Percentiles rank a stretch among this genome's conserved stretches.
Conservation (phyloP, 2,329 filamentous ascomycete genomes). For the Trichophyton simii region DNA sequence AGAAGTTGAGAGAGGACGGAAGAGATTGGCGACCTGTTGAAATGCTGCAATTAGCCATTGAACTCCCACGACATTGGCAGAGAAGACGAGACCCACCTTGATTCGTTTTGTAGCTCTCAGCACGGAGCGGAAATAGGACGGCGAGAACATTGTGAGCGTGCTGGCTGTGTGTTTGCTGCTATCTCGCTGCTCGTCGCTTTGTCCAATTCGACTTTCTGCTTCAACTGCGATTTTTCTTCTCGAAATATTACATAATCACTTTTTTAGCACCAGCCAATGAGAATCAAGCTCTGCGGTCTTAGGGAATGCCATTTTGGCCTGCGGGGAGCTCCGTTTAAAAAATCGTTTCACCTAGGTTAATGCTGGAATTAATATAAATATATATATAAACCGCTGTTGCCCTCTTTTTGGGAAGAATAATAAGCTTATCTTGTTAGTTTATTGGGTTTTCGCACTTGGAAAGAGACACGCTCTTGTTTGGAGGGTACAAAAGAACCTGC, state of each 20-base stretch:
- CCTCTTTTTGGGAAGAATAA: background rate
- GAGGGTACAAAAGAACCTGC: background rate
- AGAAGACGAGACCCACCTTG: conserved; percentile 6
- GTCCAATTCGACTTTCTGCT: background rate
- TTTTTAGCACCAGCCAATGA: background rate
- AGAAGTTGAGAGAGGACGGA: background rate
- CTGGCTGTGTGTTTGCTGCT: background rate
- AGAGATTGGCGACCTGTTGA: background rate
- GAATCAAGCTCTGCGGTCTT: background rate
- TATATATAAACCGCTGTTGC: background rate
- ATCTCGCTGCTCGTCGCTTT: background rate
- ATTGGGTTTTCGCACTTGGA: background rate
- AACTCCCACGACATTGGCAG: background rate
- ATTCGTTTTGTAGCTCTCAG: conserved; percentile 10
- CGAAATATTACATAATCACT: conserved; percentile 2
- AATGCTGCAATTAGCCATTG: background rate
- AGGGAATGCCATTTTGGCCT: background rate
- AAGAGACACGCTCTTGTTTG: background rate
- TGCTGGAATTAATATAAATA: background rate
- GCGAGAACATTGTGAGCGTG: conserved; percentile 11
- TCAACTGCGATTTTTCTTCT: background rate
- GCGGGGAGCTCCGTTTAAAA: conserved; percentile 4
- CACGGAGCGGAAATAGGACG: conserved; percentile 10
- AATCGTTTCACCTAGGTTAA: background rate
- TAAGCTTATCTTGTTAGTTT: background rate